Evolutionary conservation across 2,329 filamentous ascomycete species (phyloP).

Genomic region (Corynespora cassiicola): DNA sequence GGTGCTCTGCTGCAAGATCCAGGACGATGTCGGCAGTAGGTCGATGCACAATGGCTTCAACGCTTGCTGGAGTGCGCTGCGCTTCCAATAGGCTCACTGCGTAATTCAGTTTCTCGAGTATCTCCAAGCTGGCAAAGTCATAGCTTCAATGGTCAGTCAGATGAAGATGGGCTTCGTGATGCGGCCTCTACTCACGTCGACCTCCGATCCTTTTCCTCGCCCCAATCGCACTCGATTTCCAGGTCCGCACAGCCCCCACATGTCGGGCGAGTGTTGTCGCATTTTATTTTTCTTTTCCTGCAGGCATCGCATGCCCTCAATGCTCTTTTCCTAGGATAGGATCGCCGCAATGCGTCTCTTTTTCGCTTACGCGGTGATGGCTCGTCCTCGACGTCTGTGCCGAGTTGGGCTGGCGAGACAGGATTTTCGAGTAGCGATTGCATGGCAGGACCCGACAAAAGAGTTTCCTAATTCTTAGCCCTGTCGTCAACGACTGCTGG

Average conservation of each 20-base stretch:
- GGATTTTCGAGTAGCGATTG: no score
- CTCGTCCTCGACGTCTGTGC: no score
- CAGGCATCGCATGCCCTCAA: slow-evolving; percentile 9
- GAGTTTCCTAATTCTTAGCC: no score
- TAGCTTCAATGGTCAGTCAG: slow-evolving; percentile 38
- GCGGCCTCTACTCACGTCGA: slow-evolving; percentile 5
- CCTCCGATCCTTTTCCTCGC: slow-evolving; percentile 7
- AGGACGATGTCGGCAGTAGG: background rate
- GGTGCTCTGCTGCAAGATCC: slow-evolving; percentile 3
- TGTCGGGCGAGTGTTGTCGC: slow-evolving; percentile 18
- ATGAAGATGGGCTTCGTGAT: background rate
- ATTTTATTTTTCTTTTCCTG: slow-evolving; percentile 13
- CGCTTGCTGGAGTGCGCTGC: slow-evolving; percentile 6
- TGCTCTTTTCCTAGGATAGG: slow-evolving; percentile 9
- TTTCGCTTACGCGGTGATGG: background rate
- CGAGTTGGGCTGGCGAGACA: no score
- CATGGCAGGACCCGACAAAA: no score
- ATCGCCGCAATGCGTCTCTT: background rate
- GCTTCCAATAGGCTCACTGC: slow-evolving; percentile 27
- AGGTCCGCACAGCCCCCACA: slow-evolving; percentile 19
- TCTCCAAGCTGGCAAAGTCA: slow-evolving; percentile 46
- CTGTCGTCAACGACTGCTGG: no score
- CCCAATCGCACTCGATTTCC: slow-evolving; percentile 14
- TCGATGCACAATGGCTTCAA: slow-evolving; percentile 1
- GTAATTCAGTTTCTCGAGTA: slow-evolving; percentile 36